These are phyloP conservation scores for Coniochaeta sp. DNA, from an alignment of 2,329 filamentous ascomycete genomes.

Conservation along the genomic window DNA sequence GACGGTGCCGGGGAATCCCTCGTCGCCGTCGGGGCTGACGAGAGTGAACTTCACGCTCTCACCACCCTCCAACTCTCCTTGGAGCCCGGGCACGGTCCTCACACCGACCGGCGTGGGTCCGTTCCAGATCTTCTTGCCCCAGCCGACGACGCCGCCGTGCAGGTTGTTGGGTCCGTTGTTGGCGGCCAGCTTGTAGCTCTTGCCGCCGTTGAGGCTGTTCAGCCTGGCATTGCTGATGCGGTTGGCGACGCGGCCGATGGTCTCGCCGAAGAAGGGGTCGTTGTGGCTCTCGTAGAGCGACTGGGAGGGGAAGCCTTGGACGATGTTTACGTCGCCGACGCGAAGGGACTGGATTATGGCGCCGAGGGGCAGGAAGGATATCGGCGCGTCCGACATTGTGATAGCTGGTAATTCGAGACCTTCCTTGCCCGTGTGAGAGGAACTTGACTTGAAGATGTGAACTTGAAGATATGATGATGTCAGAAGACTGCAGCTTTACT, in stretches of 20 bases:
- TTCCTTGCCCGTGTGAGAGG: no score
- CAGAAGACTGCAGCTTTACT: background rate
- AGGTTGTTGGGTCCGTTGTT: conserved; percentile 75
- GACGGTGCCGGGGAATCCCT: conserved; percentile 84
- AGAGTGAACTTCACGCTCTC: conserved; percentile 61
- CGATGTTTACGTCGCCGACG: conserved; percentile 75
- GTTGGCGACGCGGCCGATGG: conserved; percentile 81
- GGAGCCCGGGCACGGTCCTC: conserved; percentile 39
- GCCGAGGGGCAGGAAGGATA: conserved; percentile 66
- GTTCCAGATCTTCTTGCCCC: conserved; percentile 73
- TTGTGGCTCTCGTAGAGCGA: conserved; percentile 72
- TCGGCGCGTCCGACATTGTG: conserved; percentile 30
- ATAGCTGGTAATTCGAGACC: background rate
- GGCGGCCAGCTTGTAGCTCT: conserved; percentile 59
- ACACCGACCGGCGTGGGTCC: conserved; percentile 59
- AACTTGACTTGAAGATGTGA: background rate
- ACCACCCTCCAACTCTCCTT: conserved; percentile 44
- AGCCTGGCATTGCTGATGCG: conserved; percentile 68
- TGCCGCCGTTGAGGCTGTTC: conserved; percentile 59
- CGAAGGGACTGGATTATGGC: conserved; percentile 77
- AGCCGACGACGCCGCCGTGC: conserved; percentile 67
- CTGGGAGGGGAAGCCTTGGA: conserved; percentile 73
- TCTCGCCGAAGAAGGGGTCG: conserved; percentile 80
- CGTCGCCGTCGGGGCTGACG: conserved; percentile 71
- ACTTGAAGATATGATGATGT: background rate